Base-by-base conservation (phyloP, 2,329 filamentous ascomycete genomes). In the Helotiales sp. region DNA sequence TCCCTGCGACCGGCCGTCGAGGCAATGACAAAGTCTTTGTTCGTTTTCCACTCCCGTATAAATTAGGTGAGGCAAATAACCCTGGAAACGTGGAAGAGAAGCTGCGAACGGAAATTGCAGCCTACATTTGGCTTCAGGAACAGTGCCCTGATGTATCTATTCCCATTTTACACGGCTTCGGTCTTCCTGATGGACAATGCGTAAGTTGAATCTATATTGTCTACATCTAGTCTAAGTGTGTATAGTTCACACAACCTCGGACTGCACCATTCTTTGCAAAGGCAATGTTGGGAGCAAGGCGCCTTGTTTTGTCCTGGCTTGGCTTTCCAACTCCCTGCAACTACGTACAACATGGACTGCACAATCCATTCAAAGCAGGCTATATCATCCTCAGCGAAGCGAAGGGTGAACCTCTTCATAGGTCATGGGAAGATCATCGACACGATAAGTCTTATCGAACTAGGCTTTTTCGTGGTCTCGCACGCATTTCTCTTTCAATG, bases 71-170 rank as follows among this genome's bases (percentile, higher is more conserved):
- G 61, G 63, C 61, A 17, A 67, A 59, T 17, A 67, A 75, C 62
- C 79, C 79, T 15, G 81, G 80, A 10, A 81, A 77, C 47, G 75
- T 77, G 17, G 78, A 83, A 43, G 81, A 83, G 73, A 83, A 83
- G 74, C 24, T 83, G 1, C 67, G 75, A 13, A 72, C 74, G 62
- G 80, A 82, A 72, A 78, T 75, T 13, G 80, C 76, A 1, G 79
- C 79, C 2, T 82, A 78, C 69, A 72, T 77, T 20, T 82, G 78
- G 78, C 71, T 82, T 6, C 70, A 78, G 30, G 71, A 79, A 20
- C 70, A 81, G 57, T 81, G 77, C 63, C 77, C 78, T 8, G 63
- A 72, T 43, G 71, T 83, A 22, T 77, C 77, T 10, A 78, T 79
- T 24, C 78, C 78, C 60, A 67, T 68, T 1, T 69, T 80, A 37